Base-by-base conservation (phyloP, 108 stramenopile genomes). In the Mayamaea pseudoterrestris region DNA sequence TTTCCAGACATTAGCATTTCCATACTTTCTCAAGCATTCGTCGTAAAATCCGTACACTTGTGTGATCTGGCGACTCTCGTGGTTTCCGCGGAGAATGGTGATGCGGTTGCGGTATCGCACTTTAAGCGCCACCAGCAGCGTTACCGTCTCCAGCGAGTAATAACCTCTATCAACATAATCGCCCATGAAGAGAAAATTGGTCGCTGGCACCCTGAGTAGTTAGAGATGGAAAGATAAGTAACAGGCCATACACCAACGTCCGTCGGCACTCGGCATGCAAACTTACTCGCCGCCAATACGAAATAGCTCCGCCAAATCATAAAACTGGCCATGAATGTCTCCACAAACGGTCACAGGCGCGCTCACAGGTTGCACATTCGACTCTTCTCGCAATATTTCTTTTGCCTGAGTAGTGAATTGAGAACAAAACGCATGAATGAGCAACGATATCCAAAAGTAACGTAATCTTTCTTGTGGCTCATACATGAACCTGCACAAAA, bases 1-100 rank as follows among this genome's bases (percentile, higher is more conserved):
- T 55, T 97, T 95, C 96, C 96, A 99, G 26, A 99, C 95, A 46
- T 92, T 96, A 17, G 92, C 95, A 45, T 66, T 76, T 16, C 96
- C 98, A 53, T 99, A 99, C 63, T 99, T 99, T 51, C 96, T 71
- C 7, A 97, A 81, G 63, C 96, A 97, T 73, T 99, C 98, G 47
- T 97, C 98, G 60, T 97, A 97, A 64, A 99, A 99, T 14, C 98
- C 98, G 62, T 99, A 99, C 27, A 98, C 92, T 68, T 95, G 91
- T 8, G 94, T 98, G 51, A 95, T 90, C 71, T 97, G 93, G 14
- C 89, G 66, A 24, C 74, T 76, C 65, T 93, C 92, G 52, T 93
- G 89, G 58, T 93, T 93, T 11, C 92, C 98, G 43, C 98, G 76
- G n/a, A 97, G 65, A 51, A 99, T 80, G 50, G 74, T 79, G 27